These are phyloP conservation scores for Backusella tarrabulga DNA, from an alignment of 192 early-diverging fungal species.

Conservation along the genomic window DNA sequence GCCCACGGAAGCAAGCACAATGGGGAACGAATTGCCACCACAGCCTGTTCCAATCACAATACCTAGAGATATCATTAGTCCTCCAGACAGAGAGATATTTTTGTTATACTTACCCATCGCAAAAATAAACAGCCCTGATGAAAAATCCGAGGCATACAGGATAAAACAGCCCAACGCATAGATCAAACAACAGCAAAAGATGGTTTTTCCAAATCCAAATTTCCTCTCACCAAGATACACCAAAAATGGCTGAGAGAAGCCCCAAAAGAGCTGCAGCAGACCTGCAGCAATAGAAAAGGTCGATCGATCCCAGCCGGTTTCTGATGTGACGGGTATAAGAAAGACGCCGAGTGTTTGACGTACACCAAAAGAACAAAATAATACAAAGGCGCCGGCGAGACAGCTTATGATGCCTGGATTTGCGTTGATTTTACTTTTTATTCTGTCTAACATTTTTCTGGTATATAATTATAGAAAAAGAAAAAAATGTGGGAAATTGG, in stretches of 20 bases:
- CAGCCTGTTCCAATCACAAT: constrained; percentile 29
- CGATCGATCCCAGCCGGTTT: constrained; percentile 28
- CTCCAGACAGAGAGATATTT: too few relatives aligned
- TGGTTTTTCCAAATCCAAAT: constrained; percentile 20
- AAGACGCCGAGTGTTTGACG: constrained; percentile 36
- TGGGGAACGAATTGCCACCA: constrained; percentile 36
- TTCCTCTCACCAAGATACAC: constrained; percentile 24
- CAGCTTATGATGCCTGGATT: not conserved
- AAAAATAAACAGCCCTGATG: constrained; percentile 27
- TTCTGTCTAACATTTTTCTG: not conserved
- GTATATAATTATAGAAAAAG: not conserved
- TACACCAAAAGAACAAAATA: constrained; percentile 33
- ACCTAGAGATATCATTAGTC: too few relatives aligned
- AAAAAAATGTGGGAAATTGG: not conserved
- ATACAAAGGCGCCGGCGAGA: constrained; percentile 24
- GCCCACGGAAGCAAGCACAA: constrained; percentile 26
- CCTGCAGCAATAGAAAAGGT: constrained; percentile 32
- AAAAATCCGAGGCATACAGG: not conserved
- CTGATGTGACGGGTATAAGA: constrained; percentile 27
- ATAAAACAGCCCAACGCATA: constrained; percentile 22
- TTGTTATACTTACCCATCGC: constrained; percentile 3
- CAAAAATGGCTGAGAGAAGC: constrained; percentile 27
- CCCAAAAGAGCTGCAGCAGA: constrained; percentile 32
- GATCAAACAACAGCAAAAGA: constrained; percentile 1
- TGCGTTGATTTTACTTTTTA: not conserved